Evolutionary conservation across 169 alveolate genomes (phyloP).

Genomic region (Cryptosporidium parvum): DNA sequence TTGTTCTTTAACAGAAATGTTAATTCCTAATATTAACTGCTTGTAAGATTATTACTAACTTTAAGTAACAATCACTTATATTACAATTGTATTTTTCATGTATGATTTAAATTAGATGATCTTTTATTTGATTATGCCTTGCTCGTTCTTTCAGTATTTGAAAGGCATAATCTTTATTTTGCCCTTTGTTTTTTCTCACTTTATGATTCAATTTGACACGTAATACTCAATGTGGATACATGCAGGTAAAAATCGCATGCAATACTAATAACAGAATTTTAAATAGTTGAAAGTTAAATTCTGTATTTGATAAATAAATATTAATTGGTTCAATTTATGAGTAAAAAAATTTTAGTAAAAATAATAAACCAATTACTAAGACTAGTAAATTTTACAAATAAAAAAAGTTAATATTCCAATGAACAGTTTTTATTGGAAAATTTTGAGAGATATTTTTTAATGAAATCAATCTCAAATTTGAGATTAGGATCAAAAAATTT

Average conservation of each 20-base stretch:
- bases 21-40: too few species aligned
- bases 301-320: neutral
- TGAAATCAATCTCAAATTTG: constrained; percentile 26
- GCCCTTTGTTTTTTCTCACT: too few species aligned
- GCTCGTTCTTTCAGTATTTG: too few species aligned
- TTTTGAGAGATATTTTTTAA: constrained; percentile 1
- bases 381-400: neutral
- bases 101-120: neutral
- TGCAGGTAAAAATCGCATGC: neutral
- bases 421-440: neutral
- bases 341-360: neutral
- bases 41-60: too few species aligned
- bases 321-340: neutral
- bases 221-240: neutral
- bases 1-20: too few species aligned
- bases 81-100: too few species aligned
- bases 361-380: neutral
- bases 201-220: neutral
- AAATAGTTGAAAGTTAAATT: too few species aligned
- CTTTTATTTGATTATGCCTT: too few species aligned
- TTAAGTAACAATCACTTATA: too few species aligned
- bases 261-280: too few species aligned
- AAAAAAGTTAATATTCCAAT: neutral
- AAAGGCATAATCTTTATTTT: neutral
- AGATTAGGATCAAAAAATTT: constrained; percentile 15